Evolutionary conservation across 2,329 filamentous ascomycete genomes (phyloP), one percentile per base, ranked within the genome.

Genomic region (Blastomyces parvus): DNA sequence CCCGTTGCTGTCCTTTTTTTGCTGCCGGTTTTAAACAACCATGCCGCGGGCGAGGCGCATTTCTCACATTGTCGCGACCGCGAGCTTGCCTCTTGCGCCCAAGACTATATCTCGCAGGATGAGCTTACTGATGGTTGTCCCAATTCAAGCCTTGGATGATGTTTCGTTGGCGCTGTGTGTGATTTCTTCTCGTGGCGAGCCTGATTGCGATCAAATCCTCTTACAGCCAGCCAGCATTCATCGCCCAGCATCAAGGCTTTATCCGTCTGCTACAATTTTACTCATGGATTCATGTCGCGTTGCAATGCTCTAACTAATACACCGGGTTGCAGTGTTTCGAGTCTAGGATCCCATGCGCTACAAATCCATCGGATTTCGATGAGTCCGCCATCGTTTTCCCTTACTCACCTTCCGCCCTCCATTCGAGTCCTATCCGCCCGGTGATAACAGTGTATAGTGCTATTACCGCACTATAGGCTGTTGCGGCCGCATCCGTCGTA

Each of bases 341-440:
- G 40, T 17, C 27, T 44, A 27, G 13, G 14, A 48, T 46, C 42
- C 27, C 42, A 48, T 59, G 42, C 42, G 57, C 57, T 30, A 59
- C 57, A 59, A 48, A 14, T 55, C 36, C 33, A 59, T 44, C 57
- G 42, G 22, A 59, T 46, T 30, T 59, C 57, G 42, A 59, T 48
- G 40, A 59, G 40, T 33, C 25, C 42, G 40, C 57, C 42, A 48
- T 48, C 42, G 42, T n/a, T 42, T 44, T 59, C 57, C 56, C 40
- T 48, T 8, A 4, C 19, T 56, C 57, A 14, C 46, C 11, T n/a
- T 19, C 40, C 40, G 19, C 42, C 57, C n/a, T 59, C 25, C 57
- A 22, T 46, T 48, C 57, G 25, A 48, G 22, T 4, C 22, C 33
- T 27, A 42, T 48, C 25, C 19, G 27, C 42, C 3, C 42, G 13